phyloP scores from a whole-genome alignment of 2,329 filamentous ascomycete species.

The Pyricularia grisea region DNA sequence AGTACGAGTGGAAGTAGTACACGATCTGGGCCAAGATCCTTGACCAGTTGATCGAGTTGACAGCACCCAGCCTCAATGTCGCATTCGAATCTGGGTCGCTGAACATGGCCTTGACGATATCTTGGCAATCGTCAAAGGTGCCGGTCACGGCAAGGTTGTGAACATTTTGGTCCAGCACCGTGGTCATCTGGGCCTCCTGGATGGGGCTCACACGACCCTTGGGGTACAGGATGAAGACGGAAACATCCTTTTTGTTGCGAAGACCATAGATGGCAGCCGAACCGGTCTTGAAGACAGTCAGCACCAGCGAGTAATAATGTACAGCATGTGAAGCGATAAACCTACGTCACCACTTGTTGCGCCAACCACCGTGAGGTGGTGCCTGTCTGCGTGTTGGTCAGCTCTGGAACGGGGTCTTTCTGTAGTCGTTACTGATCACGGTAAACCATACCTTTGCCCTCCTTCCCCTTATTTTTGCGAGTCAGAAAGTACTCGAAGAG shows the following conservation, averaged over 20 bases:
- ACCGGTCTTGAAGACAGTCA: slow-evolving; percentile 45
- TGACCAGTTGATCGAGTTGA: slow-evolving; percentile 96
- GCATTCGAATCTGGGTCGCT: slow-evolving; percentile 76
- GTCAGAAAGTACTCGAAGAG: slow-evolving; percentile 84
- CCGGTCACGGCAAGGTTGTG: slow-evolving; percentile 86
- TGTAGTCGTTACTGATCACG: too few relatives aligned
- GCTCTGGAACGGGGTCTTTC: too few relatives aligned
- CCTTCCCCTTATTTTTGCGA: slow-evolving; percentile 61
- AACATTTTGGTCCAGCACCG: slow-evolving; percentile 80
- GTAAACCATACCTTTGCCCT: slow-evolving; percentile 35
- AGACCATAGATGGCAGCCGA: slow-evolving; percentile 95
- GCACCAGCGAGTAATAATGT: not conserved
- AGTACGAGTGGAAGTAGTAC: slow-evolving; percentile 96
- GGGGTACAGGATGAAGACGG: slow-evolving; percentile 89
- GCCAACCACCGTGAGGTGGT: slow-evolving; percentile 79
- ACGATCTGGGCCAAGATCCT: slow-evolving; percentile 93
- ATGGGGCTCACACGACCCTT: slow-evolving; percentile 85
- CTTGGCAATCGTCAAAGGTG: slow-evolving; percentile 95
- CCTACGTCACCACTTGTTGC: slow-evolving; percentile 66
- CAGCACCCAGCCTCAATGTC: slow-evolving; percentile 75
- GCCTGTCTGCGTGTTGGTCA: slow-evolving; percentile 38
- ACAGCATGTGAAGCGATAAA: not conserved
- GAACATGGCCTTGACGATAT: slow-evolving; percentile 91
- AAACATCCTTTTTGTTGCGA: slow-evolving; percentile 91
- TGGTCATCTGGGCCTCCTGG: slow-evolving; percentile 97